phyloP scores from a whole-genome alignment of 2,329 filamentous ascomycete species.

The Aspergillus nomiae region DNA sequence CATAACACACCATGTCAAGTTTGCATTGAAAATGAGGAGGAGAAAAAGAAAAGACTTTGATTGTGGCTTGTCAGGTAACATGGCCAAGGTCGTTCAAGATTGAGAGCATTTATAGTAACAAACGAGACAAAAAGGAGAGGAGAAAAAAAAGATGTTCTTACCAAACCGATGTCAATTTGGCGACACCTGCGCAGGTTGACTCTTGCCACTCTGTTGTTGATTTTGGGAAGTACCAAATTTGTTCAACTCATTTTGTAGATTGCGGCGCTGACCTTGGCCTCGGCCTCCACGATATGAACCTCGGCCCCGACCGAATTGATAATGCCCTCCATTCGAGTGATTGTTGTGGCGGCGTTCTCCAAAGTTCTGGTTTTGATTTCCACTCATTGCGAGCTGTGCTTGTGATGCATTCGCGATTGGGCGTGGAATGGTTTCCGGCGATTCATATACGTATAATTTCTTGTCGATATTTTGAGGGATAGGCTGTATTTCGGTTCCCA shows the following conservation, averaged over 20 bases:
- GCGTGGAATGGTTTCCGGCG: slow-evolving; percentile 89
- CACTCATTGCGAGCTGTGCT: slow-evolving; percentile 24
- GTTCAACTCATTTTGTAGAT: slow-evolving; percentile 35
- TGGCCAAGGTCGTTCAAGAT: not conserved
- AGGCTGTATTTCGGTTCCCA: slow-evolving; percentile 96
- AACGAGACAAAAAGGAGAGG: not conserved
- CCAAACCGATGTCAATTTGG: slow-evolving; percentile 17
- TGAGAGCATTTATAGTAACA: not conserved
- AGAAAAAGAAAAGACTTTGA: not conserved
- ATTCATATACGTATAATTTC: slow-evolving; percentile 96
- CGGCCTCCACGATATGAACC: slow-evolving; percentile 47
- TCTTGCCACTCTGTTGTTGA: slow-evolving; percentile 30
- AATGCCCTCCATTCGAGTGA: slow-evolving; percentile 39
- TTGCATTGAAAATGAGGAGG: not conserved
- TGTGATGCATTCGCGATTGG: slow-evolving; percentile 65
- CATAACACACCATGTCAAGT: not conserved
- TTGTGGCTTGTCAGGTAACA: not conserved
- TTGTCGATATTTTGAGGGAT: slow-evolving; percentile 95
- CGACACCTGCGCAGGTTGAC: slow-evolving; percentile 33
- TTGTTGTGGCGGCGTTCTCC: slow-evolving; percentile 40
- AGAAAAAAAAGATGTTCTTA: not conserved
- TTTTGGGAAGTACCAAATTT: slow-evolving; percentile 29
- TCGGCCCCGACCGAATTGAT: slow-evolving; percentile 40
- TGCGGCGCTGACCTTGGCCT: slow-evolving; percentile 46
- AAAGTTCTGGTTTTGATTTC: slow-evolving; percentile 25